Conservation (phyloP, 345 rosid genomes). For the Syzygium aqueum region DNA sequence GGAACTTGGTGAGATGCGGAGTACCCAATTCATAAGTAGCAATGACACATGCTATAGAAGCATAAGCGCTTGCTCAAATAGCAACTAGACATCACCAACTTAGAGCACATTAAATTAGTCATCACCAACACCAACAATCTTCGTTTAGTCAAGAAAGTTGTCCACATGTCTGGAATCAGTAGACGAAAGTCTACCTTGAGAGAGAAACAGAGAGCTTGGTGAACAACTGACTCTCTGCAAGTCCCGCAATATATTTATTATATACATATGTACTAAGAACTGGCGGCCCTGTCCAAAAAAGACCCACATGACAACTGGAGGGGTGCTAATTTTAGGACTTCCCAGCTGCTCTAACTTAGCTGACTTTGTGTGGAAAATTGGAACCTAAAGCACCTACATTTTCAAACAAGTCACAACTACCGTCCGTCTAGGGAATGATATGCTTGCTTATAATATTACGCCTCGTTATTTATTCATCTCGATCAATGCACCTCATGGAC, state of each 20-base stretch:
- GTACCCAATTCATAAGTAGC: neutral
- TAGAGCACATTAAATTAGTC: neutral
- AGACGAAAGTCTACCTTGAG: neutral
- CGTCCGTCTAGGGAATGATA: neutral
- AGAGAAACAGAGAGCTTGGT: neutral
- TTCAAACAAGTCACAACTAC: neutral
- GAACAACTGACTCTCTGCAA: neutral
- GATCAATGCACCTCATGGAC: neutral
- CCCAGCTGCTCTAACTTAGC: neutral
- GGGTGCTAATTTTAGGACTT: neutral
- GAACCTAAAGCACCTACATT: neutral
- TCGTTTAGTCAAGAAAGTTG: neutral
- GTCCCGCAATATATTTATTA: neutral
- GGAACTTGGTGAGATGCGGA: neutral
- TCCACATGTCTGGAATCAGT: neutral
- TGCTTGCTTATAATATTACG: neutral
- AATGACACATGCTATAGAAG: neutral
- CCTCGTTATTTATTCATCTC: neutral
- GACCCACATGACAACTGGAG: neutral
- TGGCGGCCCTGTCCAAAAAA: neutral
- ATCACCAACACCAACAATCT: neutral
- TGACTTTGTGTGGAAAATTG: neutral
- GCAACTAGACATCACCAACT: neutral
- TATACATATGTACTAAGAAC: neutral
- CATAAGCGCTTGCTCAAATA: neutral